Evolutionary conservation across 208 protist species (phyloP), one percentile per base, ranked within the genome.

Genomic region (Naegleria fowleri): DNA sequence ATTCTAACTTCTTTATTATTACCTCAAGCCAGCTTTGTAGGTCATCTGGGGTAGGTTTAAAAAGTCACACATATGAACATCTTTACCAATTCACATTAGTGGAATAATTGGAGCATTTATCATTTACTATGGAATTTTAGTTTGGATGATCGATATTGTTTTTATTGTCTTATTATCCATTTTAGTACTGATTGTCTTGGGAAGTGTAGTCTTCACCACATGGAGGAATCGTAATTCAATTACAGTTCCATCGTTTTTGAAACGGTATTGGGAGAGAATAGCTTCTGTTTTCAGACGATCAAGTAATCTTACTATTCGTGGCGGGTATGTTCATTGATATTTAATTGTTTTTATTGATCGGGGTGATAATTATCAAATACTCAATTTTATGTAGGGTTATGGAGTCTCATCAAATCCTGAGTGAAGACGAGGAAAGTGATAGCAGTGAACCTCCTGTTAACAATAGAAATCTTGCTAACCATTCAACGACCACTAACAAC

Each of bases 11-110:
- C 5, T 1, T 19, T 88, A 13, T 39, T 88, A 13, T 22, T 88
- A 16, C 84, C 84, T 38, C 84, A 88, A 58, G 84, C 84, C 5
- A 58, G 41, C 36, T 88, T 88, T 38, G 13, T 88, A 38, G 76
- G 55, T 15, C 55, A 67, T 19, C 19, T 67, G 19, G 55, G 55
- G 43, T 48, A 48, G 43, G 43, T 48, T 48, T 48, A 7, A 9
- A 48, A 48, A 48, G 7, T 9, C 43, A 48, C 7, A 7, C 5
- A 1, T 1, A 48, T 48, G 43, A 48, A 48, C 5, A 48, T 48
- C 43, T 9, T 48, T 48, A 48, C 1, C 43, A 48, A 9, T 48
- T n/a, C n/a, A n/a, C n/a, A 48, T 48, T 48, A 48, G 43, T 29
- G 55, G 55, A 67, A 67, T 67, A 29, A 29, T 67, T 67, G 55